phyloP scores from a whole-genome alignment of 805 yeast genomes.

The Saturnispora sekii region DNA sequence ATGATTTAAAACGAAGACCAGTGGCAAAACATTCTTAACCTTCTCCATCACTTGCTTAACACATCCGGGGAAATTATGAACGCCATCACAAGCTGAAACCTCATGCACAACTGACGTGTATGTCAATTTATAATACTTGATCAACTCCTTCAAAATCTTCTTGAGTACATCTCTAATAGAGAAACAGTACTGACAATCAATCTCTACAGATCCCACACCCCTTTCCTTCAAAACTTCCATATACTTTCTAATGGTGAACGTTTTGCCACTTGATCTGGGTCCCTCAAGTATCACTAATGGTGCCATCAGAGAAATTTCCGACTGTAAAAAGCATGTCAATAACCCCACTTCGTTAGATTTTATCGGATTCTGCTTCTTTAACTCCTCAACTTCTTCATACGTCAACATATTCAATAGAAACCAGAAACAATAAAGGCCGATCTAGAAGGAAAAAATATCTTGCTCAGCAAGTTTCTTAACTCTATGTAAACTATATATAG shows the following conservation, averaged over 20 bases:
- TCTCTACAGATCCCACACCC: slow-evolving; percentile 22
- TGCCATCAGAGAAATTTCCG: slow-evolving; percentile 22
- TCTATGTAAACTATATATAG: background rate
- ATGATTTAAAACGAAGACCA: slow-evolving; percentile 38
- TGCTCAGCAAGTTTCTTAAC: slow-evolving; percentile 8
- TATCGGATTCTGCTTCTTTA: slow-evolving; percentile 12
- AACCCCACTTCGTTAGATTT: slow-evolving; percentile 30
- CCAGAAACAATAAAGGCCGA: background rate
- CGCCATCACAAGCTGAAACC: slow-evolving; percentile 29
- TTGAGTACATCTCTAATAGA: slow-evolving; percentile 33
- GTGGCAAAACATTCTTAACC: slow-evolving; percentile 19
- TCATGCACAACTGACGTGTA: slow-evolving; percentile 5
- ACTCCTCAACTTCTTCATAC: background rate
- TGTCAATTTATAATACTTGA: slow-evolving; percentile 7
- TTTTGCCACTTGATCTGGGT: slow-evolving; percentile 39
- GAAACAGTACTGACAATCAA: slow-evolving; percentile 38
- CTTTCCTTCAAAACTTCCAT: slow-evolving; percentile 18
- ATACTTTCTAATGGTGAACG: slow-evolving; percentile 29
- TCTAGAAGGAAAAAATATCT: background rate
- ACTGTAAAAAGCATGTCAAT: slow-evolving; percentile 28
- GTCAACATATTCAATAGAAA: slow-evolving; percentile 4
- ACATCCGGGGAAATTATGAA: slow-evolving; percentile 32
- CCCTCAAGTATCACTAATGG: slow-evolving; percentile 39
- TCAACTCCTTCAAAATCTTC: slow-evolving; percentile 25
- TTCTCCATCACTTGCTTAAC: slow-evolving; percentile 28